Conservation (phyloP, 495 filamentous ascomycete species). For the Penicillium roqueforti region DNA sequence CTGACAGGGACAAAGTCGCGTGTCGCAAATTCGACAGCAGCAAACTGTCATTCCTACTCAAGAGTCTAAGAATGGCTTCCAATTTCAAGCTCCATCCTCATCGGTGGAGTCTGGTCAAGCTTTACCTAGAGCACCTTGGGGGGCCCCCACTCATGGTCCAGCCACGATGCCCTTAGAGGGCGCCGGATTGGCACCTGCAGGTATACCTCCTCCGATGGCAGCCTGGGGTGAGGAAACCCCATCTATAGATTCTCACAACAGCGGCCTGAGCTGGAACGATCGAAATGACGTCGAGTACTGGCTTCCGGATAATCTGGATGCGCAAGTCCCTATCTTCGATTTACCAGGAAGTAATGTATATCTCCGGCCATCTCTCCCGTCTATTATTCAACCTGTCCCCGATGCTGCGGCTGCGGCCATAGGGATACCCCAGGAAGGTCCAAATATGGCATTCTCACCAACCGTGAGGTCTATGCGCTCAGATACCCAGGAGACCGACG, state of each 20-base stretch:
- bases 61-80: constrained; percentile 19
- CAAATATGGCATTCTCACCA: constrained; percentile 21
- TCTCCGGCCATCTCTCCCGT: constrained; percentile 37
- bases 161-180: constrained; percentile 24
- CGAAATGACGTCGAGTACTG: constrained; percentile 37
- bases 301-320: constrained; percentile 38
- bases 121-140: constrained; percentile 21
- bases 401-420: constrained; percentile 19
- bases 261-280: constrained; percentile 31
- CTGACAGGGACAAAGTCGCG: constrained; percentile 24
- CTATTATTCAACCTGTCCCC: constrained; percentile 33
- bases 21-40: constrained; percentile 42
- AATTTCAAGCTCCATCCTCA: constrained; percentile 20
- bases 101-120: constrained; percentile 18
- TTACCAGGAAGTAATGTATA: constrained; percentile 40
- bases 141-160: constrained; percentile 19
- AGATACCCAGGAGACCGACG: constrained; percentile 18
- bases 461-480: constrained; percentile 18
- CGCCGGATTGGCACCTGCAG: constrained; percentile 18
- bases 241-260: constrained; percentile 24
- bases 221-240: constrained; percentile 24
- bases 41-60: constrained; percentile 25
- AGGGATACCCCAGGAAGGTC: constrained; percentile 21
- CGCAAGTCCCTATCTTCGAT: constrained; percentile 35
- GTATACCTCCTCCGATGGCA: constrained; percentile 15